These are phyloP conservation scores for Colletotrichum aenigma DNA, from an alignment of 2,329 filamentous ascomycete genomes.

Conservation along the genomic window DNA sequence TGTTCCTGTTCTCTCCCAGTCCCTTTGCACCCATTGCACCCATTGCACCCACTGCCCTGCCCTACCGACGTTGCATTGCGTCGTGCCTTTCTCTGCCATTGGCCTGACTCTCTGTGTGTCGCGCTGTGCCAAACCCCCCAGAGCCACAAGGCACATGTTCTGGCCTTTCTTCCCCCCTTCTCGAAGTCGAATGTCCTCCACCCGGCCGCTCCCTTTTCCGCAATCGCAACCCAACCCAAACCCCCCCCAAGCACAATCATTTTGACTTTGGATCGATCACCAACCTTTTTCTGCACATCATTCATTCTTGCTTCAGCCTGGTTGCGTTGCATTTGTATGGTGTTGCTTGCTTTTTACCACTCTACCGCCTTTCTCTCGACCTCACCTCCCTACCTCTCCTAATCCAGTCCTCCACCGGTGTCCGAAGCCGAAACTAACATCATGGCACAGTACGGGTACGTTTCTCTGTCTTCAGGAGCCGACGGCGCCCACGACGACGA, in stretches of 20 bases:
- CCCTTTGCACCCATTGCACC: not conserved
- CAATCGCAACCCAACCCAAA: not conserved
- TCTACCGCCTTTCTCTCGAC: not conserved
- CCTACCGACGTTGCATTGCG: not conserved
- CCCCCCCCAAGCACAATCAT: not conserved
- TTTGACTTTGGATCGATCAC: not conserved
- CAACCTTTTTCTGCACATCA: conserved; percentile 18
- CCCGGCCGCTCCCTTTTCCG: not conserved
- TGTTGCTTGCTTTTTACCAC: not conserved
- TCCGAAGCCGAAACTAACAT: conserved; percentile 34
- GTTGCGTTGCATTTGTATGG: conserved; percentile 15
- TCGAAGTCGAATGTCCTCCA: conserved; percentile 14
- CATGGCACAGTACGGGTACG: conserved; percentile 53
- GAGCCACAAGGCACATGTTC: conserved; percentile 11
- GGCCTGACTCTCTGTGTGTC: conserved; percentile 1
- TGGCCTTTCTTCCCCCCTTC: conserved; percentile 7
- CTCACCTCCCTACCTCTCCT: not conserved
- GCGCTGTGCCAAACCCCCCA: not conserved
- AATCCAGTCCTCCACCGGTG: not conserved
- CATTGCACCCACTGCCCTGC: not conserved
- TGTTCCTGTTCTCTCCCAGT: not conserved
- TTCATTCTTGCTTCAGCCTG: conserved; percentile 13
- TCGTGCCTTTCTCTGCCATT: not conserved
- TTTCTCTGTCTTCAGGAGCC: conserved; percentile 24
- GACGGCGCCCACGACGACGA: conserved; percentile 9